Percentiles rank a stretch among this genome's conserved stretches.
Conservation (phyloP, 371 early-diverging fungal species). For the Dinochytrium kinnereticum region DNA sequence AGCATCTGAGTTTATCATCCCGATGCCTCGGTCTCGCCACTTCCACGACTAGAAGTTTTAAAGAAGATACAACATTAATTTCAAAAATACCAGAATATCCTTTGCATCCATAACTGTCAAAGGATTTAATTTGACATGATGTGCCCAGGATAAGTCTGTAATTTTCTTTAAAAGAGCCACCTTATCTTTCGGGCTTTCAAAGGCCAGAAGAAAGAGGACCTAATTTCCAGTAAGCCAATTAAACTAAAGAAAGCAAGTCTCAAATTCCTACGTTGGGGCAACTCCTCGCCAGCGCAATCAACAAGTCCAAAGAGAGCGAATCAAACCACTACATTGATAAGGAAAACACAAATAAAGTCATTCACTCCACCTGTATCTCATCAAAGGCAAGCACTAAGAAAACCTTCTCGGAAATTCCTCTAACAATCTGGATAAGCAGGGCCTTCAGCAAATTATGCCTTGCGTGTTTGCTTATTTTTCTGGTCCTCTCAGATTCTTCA, state of each 20-base stretch:
- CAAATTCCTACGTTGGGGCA: constrained; percentile 8
- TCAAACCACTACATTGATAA: not conserved
- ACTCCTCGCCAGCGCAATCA: not conserved
- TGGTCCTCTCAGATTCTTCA: not conserved
- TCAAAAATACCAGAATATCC: constrained; percentile 1
- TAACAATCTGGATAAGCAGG: not conserved
- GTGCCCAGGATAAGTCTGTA: not conserved
- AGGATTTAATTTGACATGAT: not conserved
- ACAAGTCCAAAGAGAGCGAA: not conserved
- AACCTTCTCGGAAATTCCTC: not conserved
- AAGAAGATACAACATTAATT: not conserved
- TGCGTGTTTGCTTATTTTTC: constrained; percentile 1
- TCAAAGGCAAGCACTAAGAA: constrained; percentile 7
- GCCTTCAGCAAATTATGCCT: not conserved
- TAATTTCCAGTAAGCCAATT: not conserved
- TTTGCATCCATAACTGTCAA: not conserved
- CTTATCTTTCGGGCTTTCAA: not conserved
- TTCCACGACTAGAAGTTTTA: not conserved
- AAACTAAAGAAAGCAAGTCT: too few species aligned
- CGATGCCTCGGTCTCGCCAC: not conserved
- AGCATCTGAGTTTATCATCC: not conserved
- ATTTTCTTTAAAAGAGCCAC: not conserved
- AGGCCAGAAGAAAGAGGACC: not conserved
- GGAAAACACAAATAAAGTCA: not conserved
- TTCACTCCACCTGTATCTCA: not conserved